Evolutionary conservation across 345 rosid species (phyloP).

Genomic region (Aethionema arabicum): DNA sequence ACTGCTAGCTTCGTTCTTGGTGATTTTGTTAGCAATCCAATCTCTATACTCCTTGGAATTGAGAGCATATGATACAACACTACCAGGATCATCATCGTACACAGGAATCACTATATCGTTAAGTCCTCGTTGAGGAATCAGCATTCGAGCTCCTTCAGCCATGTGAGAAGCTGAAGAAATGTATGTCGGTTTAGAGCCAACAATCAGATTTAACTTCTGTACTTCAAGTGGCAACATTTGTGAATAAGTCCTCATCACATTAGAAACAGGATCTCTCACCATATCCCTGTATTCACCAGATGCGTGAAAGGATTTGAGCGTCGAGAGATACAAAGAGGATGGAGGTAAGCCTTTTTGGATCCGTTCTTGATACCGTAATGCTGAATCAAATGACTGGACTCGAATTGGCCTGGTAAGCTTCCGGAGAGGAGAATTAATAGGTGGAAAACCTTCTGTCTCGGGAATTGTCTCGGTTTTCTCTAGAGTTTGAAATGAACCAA

Average conservation of each 20-base stretch:
- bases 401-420: constrained; percentile 58
- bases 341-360: constrained; percentile 57
- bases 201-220: constrained; percentile 58
- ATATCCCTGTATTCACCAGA: constrained; percentile 76
- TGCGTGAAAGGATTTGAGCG: constrained; percentile 77
- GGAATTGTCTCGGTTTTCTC: constrained; percentile 39
- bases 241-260: constrained; percentile 54
- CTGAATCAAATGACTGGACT: constrained; percentile 88
- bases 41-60: constrained; percentile 76
- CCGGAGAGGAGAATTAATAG: constrained; percentile 42
- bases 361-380: constrained; percentile 64
- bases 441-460: constrained; percentile 42
- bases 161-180: constrained; percentile 61
- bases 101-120: constrained; percentile 75
- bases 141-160: constrained; percentile 77
- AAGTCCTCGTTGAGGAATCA: constrained; percentile 57
- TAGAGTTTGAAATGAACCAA: constrained; percentile 59
- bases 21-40: constrained; percentile 57
- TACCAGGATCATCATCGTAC: constrained; percentile 86
- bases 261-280: constrained; percentile 81
- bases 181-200: constrained; percentile 48
- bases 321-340: constrained; percentile 59
- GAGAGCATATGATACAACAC: constrained; percentile 86
- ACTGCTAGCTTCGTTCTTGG: constrained; percentile 34
- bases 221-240: constrained; percentile 64